Evolutionary conservation across 176 grass and related monocot genomes (phyloP).

Genomic region (Oryza coarctata): DNA sequence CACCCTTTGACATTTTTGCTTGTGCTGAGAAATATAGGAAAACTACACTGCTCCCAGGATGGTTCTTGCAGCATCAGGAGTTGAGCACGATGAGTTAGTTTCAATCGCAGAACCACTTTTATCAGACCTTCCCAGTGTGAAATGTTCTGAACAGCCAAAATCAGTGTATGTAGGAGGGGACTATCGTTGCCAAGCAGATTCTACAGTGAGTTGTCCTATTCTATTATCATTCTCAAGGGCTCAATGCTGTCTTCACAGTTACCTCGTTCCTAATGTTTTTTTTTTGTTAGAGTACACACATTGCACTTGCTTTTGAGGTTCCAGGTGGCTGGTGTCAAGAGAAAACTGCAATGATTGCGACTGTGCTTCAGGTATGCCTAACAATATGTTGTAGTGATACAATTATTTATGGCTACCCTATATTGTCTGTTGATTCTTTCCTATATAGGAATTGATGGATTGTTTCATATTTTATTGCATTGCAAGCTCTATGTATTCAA

Average conservation of each 20-base stretch:
- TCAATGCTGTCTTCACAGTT: not conserved
- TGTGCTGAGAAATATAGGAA: conserved; percentile 51
- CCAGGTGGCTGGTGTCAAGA: conserved; percentile 74
- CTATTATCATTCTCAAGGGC: conserved; percentile 1
- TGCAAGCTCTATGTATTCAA: not conserved
- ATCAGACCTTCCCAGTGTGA: conserved; percentile 59
- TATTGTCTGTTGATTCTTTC: not conserved
- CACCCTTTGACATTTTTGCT: conserved; percentile 32
- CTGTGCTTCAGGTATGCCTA: conserved; percentile 70
- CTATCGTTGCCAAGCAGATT: conserved; percentile 72
- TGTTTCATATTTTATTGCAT: conserved; percentile 28
- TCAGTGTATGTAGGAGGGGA: conserved; percentile 72
- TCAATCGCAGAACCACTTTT: conserved; percentile 64
- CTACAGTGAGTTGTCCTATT: conserved; percentile 45
- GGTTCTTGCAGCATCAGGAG: conserved; percentile 83
- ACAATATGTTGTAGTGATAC: conserved; percentile 17
- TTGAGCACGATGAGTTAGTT: conserved; percentile 75
- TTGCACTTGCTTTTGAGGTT: conserved; percentile 85
- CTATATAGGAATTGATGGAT: not conserved
- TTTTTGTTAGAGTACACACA: conserved; percentile 51
- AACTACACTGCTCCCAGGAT: conserved; percentile 79
- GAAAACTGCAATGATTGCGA: conserved; percentile 64
- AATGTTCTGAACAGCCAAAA: conserved; percentile 58
- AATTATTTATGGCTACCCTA: conserved; percentile 17
- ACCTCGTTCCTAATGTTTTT: conserved; percentile 28